Conservation (phyloP, 2,329 filamentous ascomycete genomes). For the Didymella sp. region DNA sequence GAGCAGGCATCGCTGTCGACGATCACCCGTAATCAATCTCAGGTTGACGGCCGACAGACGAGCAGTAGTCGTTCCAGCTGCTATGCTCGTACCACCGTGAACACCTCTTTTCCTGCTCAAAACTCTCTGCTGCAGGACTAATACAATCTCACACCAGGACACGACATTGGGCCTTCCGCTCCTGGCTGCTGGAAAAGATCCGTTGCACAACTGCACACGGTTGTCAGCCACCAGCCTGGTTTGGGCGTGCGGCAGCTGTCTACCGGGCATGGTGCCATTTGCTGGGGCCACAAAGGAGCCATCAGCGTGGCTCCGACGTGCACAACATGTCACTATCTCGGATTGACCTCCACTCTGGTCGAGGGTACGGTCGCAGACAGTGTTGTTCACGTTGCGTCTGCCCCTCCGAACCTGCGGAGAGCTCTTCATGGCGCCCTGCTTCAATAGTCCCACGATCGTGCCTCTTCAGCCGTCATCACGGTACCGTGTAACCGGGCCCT, state of each 20-base stretch:
- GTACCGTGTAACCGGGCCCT: constrained; percentile 41
- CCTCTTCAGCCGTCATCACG: constrained; percentile 34
- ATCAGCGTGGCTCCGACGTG: constrained; percentile 35
- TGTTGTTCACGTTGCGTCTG: constrained; percentile 28
- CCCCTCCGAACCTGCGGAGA: constrained; percentile 30
- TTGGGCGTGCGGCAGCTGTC: constrained; percentile 44
- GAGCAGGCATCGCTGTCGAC: constrained; percentile 26
- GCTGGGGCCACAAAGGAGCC: constrained; percentile 34
- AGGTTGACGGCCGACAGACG: constrained; percentile 1
- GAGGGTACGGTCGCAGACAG: constrained; percentile 16
- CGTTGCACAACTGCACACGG: constrained; percentile 32
- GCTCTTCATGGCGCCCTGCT: constrained; percentile 20
- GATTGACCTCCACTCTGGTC: constrained; percentile 32
- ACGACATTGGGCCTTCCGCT: constrained; percentile 31
- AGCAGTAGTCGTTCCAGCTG: constrained; percentile 18
- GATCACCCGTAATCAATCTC: constrained; percentile 29
- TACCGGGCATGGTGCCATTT: constrained; percentile 38
- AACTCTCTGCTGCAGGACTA: constrained; percentile 38
- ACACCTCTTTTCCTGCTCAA: constrained; percentile 35
- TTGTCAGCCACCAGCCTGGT: constrained; percentile 45
- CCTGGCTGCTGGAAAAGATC: constrained; percentile 38
- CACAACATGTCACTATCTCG: constrained; percentile 37
- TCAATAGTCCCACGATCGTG: constrained; percentile 27
- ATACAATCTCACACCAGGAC: constrained; percentile 27
- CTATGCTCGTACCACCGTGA: constrained; percentile 38